A percentile compares a stretch with the other conserved stretches of the same genome.
These are phyloP conservation scores for Chaetomium fimeti DNA, from an alignment of 495 filamentous ascomycete genomes.

Conservation along the genomic window DNA sequence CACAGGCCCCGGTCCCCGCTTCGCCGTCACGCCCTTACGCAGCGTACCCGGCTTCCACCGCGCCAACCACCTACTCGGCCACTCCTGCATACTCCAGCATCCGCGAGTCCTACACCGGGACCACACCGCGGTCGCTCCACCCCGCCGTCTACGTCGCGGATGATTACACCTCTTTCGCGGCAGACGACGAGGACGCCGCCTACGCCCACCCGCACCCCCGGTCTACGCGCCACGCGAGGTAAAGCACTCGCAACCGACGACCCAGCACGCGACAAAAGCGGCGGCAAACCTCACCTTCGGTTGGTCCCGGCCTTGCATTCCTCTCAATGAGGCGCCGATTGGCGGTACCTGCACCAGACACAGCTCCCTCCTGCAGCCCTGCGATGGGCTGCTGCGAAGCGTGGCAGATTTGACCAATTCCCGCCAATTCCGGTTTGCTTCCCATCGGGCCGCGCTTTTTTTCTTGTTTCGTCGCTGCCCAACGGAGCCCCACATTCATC, in stretches of 20 bases:
- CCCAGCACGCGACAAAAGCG: constrained; percentile 20
- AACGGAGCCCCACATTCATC: constrained; percentile 9
- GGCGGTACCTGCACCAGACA: constrained; percentile 23
- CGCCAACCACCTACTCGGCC: constrained; percentile 18
- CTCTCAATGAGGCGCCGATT: constrained; percentile 28
- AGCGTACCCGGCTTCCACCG: constrained; percentile 22
- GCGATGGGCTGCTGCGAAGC: constrained; percentile 10
- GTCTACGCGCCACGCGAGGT: constrained; percentile 22
- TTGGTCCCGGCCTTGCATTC: constrained; percentile 24
- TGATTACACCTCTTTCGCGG: constrained; percentile 19
- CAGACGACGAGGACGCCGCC: constrained; percentile 26
- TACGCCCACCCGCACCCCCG: constrained; percentile 19
- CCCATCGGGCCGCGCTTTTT: background rate
- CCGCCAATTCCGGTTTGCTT: constrained; percentile 1
- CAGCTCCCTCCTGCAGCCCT: constrained; percentile 11
- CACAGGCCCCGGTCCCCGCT: constrained; percentile 22
- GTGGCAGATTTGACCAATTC: constrained; percentile 9
- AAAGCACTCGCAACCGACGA: background rate
- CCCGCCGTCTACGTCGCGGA: constrained; percentile 32
- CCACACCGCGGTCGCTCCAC: constrained; percentile 25
- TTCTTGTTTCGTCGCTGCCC: constrained; percentile 4
- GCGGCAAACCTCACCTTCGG: constrained; percentile 13
- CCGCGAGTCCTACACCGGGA: constrained; percentile 22
- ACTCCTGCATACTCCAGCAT: constrained; percentile 26
- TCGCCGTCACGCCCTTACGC: constrained; percentile 20